Evolutionary conservation across 345 rosid species (phyloP).

Genomic region (Gossypium herbaceum): DNA sequence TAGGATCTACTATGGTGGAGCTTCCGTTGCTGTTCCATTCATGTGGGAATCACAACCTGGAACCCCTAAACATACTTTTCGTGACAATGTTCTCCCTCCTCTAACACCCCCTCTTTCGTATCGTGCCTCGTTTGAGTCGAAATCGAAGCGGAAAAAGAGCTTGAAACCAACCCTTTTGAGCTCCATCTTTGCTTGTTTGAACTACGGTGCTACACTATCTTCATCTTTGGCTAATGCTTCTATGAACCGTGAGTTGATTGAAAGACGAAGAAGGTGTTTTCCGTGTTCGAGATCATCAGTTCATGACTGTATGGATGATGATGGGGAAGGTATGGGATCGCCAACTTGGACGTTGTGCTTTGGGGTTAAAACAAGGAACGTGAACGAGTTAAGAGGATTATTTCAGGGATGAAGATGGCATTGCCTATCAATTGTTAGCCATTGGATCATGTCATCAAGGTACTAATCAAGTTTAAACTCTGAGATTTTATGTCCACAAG

Average conservation of each 20-base stretch:
- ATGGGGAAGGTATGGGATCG: conserved; percentile 13
- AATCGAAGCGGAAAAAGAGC: conserved; percentile 21
- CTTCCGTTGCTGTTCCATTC: conserved; percentile 59
- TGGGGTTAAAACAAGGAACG: background rate
- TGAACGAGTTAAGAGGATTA: conserved; percentile 26
- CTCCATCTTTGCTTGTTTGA: conserved; percentile 14
- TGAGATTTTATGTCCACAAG: no score
- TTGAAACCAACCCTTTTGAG: conserved; percentile 23
- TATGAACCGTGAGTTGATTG: conserved; percentile 16
- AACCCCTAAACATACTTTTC: conserved; percentile 53
- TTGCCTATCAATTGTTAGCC: conserved; percentile 35
- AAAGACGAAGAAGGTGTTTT: conserved; percentile 3
- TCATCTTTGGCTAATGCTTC: conserved; percentile 23
- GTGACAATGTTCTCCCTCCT: conserved; percentile 38
- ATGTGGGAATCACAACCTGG: conserved; percentile 83
- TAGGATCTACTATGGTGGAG: conserved; percentile 65
- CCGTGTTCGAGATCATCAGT: conserved; percentile 28
- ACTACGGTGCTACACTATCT: background rate
- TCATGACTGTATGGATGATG: conserved; percentile 7
- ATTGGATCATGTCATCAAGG: conserved; percentile 22
- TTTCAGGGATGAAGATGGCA: conserved; percentile 36
- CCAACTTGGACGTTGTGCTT: conserved; percentile 38
- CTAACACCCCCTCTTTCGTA: conserved; percentile 58
- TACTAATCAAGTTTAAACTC: background rate
- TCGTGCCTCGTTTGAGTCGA: conserved; percentile 25